These are phyloP conservation scores for Syzygium jambos DNA, from an alignment of 345 rosid genomes.

Conservation along the genomic window DNA sequence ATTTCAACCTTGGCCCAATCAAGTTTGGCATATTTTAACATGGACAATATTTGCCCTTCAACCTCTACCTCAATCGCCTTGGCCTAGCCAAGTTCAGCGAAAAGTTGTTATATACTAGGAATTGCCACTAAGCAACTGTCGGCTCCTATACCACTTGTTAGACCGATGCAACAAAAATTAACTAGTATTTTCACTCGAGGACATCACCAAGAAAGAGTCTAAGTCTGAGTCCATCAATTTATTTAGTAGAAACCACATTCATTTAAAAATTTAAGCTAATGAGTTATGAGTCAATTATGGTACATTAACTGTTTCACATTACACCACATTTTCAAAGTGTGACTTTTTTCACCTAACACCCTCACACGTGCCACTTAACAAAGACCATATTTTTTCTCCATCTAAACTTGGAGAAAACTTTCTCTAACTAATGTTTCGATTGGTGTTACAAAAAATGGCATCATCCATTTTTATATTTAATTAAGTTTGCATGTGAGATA, in stretches of 20 bases:
- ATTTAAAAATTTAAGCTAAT: not conserved
- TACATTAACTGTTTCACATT: not conserved
- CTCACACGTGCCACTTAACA: not conserved
- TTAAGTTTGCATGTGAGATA: not conserved
- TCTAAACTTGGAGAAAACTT: not conserved
- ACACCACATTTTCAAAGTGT: not conserved
- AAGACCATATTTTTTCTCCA: not conserved
- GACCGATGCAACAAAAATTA: not conserved
- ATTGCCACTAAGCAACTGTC: not conserved
- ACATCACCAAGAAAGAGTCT: not conserved
- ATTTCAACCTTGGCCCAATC: not conserved
- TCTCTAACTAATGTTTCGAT: not conserved
- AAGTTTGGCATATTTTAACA: not conserved
- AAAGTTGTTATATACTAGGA: not conserved
- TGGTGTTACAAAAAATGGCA: not conserved
- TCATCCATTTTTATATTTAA: not conserved
- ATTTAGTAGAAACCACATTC: not conserved
- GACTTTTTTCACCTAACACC: not conserved
- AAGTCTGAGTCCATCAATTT: not conserved
- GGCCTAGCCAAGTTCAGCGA: not conserved
- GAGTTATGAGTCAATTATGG: not conserved
- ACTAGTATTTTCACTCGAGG: fast-evolving
- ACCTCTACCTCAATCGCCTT: not conserved
- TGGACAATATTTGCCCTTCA: not conserved
- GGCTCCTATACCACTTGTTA: not conserved